These are phyloP conservation scores for Raphanus raphanistrum DNA, from an alignment of 345 rosid genomes.

Conservation along the genomic window DNA sequence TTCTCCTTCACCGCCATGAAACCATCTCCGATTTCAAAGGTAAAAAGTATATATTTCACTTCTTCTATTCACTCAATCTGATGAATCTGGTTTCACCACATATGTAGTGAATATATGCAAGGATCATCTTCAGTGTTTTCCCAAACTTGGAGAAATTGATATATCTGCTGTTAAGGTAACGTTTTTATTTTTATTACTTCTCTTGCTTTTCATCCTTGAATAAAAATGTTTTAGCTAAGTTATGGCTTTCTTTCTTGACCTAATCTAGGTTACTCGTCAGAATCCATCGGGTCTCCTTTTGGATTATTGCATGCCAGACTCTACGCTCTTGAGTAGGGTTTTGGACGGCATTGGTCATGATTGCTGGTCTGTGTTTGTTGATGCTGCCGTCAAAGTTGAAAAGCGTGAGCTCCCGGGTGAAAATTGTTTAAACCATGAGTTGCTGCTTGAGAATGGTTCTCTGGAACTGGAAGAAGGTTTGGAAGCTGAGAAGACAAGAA, in stretches of 20 bases:
- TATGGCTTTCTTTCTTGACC: neutral
- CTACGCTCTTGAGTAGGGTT: slow-evolving; percentile 46
- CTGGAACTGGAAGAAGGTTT: slow-evolving; percentile 18
- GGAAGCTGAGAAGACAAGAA: slow-evolving; percentile 13
- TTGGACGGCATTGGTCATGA: slow-evolving; percentile 40
- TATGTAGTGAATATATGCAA: no score
- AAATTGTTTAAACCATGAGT: slow-evolving; percentile 7
- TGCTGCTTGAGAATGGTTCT: slow-evolving; percentile 12
- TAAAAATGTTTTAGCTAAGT: neutral
- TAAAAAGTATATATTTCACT: neutral
- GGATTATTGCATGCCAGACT: slow-evolving; percentile 50
- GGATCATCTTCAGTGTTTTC: neutral
- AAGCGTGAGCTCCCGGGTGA: no score
- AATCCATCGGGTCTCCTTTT: slow-evolving; percentile 21
- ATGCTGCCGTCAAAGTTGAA: slow-evolving; percentile 35
- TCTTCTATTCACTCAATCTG: neutral
- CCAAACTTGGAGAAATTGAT: neutral
- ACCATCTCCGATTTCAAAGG: slow-evolving; percentile 55
- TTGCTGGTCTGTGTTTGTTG: slow-evolving; percentile 54
- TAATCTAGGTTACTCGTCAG: slow-evolving; percentile 34
- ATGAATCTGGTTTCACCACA: no score
- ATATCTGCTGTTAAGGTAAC: neutral
- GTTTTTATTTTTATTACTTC: neutral
- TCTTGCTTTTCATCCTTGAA: neutral
- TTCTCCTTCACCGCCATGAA: slow-evolving; percentile 49